A percentile compares a stretch with the other conserved stretches of the same genome.
phyloP scores from a whole-genome alignment of 345 rosid genomes.

The Hibiscus trionum region DNA sequence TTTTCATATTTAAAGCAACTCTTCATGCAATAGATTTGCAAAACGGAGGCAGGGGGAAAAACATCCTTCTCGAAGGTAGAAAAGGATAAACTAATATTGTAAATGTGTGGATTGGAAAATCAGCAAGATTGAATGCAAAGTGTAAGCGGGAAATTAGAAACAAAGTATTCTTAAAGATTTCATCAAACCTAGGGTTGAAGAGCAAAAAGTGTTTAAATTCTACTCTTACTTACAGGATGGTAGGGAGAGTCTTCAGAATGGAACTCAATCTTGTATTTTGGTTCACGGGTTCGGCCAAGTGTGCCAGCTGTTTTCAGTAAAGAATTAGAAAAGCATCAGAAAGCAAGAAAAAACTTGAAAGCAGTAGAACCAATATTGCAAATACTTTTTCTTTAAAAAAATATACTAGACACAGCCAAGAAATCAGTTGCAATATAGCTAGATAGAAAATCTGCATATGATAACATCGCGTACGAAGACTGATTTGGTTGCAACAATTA shows the following conservation, averaged over 20 bases:
- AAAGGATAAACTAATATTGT: neutral
- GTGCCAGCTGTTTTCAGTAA: constrained; percentile 44
- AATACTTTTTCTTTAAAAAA: neutral
- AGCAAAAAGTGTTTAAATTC: neutral
- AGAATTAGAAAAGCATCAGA: neutral
- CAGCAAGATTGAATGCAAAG: neutral
- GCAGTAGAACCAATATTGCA: neutral
- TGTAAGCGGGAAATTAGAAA: neutral
- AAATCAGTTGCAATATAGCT: neutral
- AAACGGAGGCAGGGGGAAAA: neutral
- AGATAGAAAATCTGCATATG: neutral
- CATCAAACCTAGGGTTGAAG: neutral
- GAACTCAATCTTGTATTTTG: constrained; percentile 70
- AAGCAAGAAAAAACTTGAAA: neutral
- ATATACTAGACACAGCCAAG: neutral
- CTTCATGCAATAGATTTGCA: neutral
- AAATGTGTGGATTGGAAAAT: neutral
- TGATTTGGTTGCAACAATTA: neutral
- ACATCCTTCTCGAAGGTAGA: neutral
- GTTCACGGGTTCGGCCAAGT: constrained; percentile 67
- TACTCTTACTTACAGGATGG: constrained; percentile 57
- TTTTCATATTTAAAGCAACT: neutral
- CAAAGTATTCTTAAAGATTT: neutral
- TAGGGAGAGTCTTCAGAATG: constrained; percentile 61
- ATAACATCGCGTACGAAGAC: neutral